These are phyloP conservation scores for Cercospora beticola DNA, from an alignment of 2,329 filamentous ascomycete genomes.

Conservation along the genomic window DNA sequence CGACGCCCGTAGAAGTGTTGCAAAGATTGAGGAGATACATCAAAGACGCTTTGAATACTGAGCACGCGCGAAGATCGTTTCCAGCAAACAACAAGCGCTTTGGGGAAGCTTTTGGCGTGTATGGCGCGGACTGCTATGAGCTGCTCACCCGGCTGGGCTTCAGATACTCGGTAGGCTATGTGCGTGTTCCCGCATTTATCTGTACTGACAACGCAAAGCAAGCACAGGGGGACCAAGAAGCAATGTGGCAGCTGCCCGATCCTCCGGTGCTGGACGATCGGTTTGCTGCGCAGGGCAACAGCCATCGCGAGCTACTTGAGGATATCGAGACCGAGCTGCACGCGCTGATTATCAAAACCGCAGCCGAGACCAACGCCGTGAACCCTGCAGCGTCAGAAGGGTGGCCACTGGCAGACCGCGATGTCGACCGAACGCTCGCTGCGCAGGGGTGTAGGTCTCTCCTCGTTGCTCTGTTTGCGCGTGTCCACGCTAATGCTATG, in stretches of 20 bases:
- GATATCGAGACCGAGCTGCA: slow-evolving; percentile 60
- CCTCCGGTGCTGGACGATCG: slow-evolving; percentile 26
- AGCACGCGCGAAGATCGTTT: slow-evolving; percentile 55
- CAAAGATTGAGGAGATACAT: slow-evolving; percentile 61
- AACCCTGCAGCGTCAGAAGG: slow-evolving; percentile 33
- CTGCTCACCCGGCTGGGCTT: slow-evolving; percentile 62
- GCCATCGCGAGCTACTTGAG: slow-evolving; percentile 51
- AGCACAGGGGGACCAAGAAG: slow-evolving; percentile 13
- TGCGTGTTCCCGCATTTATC: neutral
- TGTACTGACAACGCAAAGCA: slow-evolving; percentile 1
- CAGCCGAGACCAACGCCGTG: slow-evolving; percentile 26
- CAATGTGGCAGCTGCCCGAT: slow-evolving; percentile 35
- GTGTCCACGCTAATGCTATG: neutral
- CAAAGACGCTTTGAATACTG: slow-evolving; percentile 55
- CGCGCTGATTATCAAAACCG: slow-evolving; percentile 49
- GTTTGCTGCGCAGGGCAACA: slow-evolving; percentile 27
- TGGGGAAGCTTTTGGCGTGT: slow-evolving; percentile 57
- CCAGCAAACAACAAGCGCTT: slow-evolving; percentile 64
- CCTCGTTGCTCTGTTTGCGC: neutral
- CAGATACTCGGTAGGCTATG: slow-evolving; percentile 35
- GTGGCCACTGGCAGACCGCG: slow-evolving; percentile 35
- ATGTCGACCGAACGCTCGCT: slow-evolving; percentile 38
- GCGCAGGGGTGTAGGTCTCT: slow-evolving; percentile 36
- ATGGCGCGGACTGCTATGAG: slow-evolving; percentile 55
- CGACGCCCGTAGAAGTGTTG: slow-evolving; percentile 56